Evolutionary conservation across 306 rosid species (phyloP).

Genomic region (Boehmeria nivea): DNA sequence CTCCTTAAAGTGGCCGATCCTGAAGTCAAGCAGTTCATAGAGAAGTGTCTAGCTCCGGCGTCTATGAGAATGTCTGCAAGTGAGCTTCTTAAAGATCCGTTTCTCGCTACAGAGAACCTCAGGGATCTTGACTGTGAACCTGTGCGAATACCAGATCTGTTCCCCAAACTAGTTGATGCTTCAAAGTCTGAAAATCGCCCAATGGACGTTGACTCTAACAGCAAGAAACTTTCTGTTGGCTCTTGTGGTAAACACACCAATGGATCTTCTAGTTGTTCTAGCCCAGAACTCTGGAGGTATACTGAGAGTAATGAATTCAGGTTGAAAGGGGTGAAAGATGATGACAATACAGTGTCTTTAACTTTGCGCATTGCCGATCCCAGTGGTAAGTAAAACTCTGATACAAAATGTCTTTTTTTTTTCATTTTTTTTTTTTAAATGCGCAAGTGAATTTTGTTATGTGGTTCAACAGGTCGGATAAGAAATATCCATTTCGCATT

Average conservation of each 20-base stretch:
- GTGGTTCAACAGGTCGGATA: conserved; percentile 47
- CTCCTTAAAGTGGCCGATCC: conserved; percentile 64
- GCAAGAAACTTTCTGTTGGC: conserved; percentile 34
- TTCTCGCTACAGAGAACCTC: conserved; percentile 47
- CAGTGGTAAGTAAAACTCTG: conserved; percentile 40
- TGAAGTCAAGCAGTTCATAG: conserved; percentile 70
- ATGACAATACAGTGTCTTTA: conserved; percentile 43
- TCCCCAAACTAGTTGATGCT: conserved; percentile 24
- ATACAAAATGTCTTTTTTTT: neutral
- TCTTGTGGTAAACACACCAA: conserved; percentile 24
- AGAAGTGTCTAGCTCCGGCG: conserved; percentile 81
- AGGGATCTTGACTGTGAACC: conserved; percentile 28
- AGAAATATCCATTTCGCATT: conserved; percentile 79
- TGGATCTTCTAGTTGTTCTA: conserved; percentile 34
- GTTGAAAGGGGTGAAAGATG: conserved; percentile 56
- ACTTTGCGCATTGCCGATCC: conserved; percentile 50
- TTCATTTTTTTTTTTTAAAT: neutral
- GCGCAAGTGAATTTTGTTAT: conserved; percentile 10
- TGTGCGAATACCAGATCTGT: conserved; percentile 18
- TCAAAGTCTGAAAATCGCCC: conserved; percentile 38
- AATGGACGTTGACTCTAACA: conserved; percentile 55
- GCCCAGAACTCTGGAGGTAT: conserved; percentile 35
- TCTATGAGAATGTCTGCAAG: conserved; percentile 59
- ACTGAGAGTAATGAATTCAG: conserved; percentile 47
- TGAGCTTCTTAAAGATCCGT: conserved; percentile 80